Percentiles rank a stretch among this genome's conserved stretches.
Evolutionary conservation across 2,329 filamentous ascomycete genomes (phyloP).

Genomic region (Rhynchosporium graminicola): DNA sequence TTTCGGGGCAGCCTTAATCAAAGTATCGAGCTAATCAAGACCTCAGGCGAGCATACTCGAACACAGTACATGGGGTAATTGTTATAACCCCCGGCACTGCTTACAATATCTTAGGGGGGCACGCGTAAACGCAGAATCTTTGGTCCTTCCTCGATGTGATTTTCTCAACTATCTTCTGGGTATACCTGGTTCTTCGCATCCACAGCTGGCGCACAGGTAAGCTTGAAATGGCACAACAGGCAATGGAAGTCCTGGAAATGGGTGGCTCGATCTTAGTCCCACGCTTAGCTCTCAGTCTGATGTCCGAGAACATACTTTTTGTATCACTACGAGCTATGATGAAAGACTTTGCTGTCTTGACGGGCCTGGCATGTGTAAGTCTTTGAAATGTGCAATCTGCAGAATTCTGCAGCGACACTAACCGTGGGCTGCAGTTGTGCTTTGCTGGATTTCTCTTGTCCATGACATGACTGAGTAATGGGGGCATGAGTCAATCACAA

Average conservation of each 20-base stretch:
- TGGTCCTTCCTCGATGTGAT: constrained; percentile 86
- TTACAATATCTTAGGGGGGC: constrained; percentile 50
- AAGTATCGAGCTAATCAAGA: neutral
- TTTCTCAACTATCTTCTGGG: constrained; percentile 70
- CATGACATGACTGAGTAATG: constrained; percentile 74
- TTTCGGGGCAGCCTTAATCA: neutral
- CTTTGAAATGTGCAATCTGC: neutral
- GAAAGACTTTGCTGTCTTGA: constrained; percentile 67
- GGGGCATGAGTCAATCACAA: constrained; percentile 64
- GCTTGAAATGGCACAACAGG: constrained; percentile 59
- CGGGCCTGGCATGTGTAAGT: constrained; percentile 8
- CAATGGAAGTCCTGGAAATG: constrained; percentile 76
- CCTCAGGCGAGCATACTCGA: constrained; percentile 30
- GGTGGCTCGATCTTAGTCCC: constrained; percentile 77
- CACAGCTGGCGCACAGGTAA: constrained; percentile 58
- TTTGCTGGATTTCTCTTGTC: constrained; percentile 81
- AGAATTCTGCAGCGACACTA: constrained; percentile 32
- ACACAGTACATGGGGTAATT: constrained; percentile 50
- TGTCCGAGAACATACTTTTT: constrained; percentile 84
- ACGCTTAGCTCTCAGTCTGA: constrained; percentile 76
- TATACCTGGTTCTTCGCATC: constrained; percentile 68
- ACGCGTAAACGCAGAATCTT: constrained; percentile 82
- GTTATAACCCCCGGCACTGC: neutral
- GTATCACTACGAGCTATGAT: constrained; percentile 82
- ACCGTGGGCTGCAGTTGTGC: constrained; percentile 59